These are phyloP conservation scores for Phaseolus lunatus DNA, from an alignment of 306 rosid species.

Conservation along the genomic window DNA sequence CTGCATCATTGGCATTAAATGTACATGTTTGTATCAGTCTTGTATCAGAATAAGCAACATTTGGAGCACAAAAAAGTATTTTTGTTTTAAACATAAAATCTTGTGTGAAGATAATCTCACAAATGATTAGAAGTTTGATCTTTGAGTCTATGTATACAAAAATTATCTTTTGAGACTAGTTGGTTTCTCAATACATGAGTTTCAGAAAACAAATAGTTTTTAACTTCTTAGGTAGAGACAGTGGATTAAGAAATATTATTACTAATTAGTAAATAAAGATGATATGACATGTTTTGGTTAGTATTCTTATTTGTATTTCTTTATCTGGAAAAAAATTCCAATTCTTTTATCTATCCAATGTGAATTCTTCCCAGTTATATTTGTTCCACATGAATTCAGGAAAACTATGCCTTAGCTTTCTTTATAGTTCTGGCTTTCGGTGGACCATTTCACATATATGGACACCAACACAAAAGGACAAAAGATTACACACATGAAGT, in stretches of 20 bases:
- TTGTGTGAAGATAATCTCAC: not conserved
- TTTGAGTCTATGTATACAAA: too few relatives aligned
- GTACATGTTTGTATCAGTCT: not conserved
- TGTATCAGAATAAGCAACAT: not conserved
- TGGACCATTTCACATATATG: slow-evolving; percentile 39
- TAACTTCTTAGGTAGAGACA: too few relatives aligned
- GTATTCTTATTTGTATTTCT: not conserved
- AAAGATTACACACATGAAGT: slow-evolving; percentile 33
- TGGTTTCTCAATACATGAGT: too few relatives aligned
- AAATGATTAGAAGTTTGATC: too few relatives aligned
- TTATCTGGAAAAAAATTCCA: not conserved
- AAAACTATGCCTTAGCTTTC: slow-evolving; percentile 3
- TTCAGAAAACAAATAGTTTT: too few relatives aligned
- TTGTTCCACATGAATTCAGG: slow-evolving; percentile 13
- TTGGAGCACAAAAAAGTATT: not conserved
- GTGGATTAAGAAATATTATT: too few relatives aligned
- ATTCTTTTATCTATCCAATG: not conserved
- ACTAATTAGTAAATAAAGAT: too few relatives aligned
- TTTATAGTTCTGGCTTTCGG: slow-evolving; percentile 43
- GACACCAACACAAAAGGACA: slow-evolving; percentile 42
- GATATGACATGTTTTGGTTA: slow-evolving; percentile 1
- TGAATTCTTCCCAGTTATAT: slow-evolving; percentile 9
- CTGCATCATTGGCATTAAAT: not conserved
- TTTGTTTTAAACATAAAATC: not conserved
- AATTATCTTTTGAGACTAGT: too few relatives aligned